Conservation (phyloP, 2,329 filamentous ascomycete species). For the Talaromyces piceae region DNA sequence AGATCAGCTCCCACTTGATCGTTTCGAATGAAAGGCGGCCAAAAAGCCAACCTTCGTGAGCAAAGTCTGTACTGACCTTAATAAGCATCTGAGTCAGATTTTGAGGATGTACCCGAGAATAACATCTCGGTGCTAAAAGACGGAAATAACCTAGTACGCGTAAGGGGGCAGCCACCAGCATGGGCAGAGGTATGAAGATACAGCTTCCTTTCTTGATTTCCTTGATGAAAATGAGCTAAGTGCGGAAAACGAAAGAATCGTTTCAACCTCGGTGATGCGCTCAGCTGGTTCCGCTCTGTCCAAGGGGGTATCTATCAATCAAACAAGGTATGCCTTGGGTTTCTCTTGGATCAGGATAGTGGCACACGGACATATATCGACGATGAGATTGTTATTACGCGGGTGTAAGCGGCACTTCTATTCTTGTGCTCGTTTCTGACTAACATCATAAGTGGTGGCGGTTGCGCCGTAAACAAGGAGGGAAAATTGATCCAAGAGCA, state of each 20-base stretch:
- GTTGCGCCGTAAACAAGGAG: conserved; percentile 40
- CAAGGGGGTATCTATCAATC: conserved; percentile 53
- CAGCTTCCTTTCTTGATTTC: background rate
- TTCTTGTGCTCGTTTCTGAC: conserved; percentile 13
- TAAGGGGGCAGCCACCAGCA: conserved; percentile 39
- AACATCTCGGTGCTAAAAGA: background rate
- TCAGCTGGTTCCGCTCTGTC: conserved; percentile 55
- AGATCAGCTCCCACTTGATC: too few species aligned
- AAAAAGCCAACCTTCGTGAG: too few species aligned
- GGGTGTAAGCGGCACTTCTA: conserved; percentile 42
- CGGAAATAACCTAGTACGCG: conserved; percentile 9
- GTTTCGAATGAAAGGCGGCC: too few species aligned
- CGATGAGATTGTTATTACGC: conserved; percentile 55
- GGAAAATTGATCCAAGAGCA: conserved; percentile 41
- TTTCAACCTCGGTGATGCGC: conserved; percentile 55
- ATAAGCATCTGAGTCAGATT: background rate
- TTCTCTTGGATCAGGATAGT: conserved; percentile 52
- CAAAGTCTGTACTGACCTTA: background rate
- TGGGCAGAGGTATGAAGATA: conserved; percentile 44
- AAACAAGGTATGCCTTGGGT: conserved; percentile 45
- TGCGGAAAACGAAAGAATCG: conserved; percentile 33
- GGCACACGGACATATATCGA: conserved; percentile 52
- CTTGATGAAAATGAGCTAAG: background rate
- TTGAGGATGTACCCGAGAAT: background rate
- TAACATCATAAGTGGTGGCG: conserved; percentile 43